These are phyloP conservation scores for Aspergillus floridensis DNA, from an alignment of 2,329 filamentous ascomycete species.

Conservation along the genomic window DNA sequence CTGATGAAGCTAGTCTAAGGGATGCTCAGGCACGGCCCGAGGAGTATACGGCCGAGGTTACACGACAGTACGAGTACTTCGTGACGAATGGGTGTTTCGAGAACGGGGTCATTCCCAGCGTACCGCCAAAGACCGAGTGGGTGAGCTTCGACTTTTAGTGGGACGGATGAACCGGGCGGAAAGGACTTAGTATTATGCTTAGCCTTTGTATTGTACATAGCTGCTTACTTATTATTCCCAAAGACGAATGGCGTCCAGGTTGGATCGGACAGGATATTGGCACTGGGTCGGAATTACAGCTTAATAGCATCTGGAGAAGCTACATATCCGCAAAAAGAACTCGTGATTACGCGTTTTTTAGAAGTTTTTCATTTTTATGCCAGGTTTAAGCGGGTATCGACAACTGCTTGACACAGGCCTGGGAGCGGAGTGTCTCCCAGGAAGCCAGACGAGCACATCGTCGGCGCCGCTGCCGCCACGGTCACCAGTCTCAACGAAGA, in stretches of 20 bases:
- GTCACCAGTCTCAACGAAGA: slow-evolving; percentile 7
- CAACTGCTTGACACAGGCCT: slow-evolving; percentile 15
- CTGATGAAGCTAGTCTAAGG: slow-evolving; percentile 46
- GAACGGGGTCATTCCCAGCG: slow-evolving; percentile 68
- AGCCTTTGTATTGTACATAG: slow-evolving; percentile 7
- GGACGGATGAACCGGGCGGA: slow-evolving; percentile 13
- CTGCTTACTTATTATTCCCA: slow-evolving; percentile 1
- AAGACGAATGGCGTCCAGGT: slow-evolving; percentile 2
- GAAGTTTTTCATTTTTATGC: slow-evolving; percentile 29
- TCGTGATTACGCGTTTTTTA: slow-evolving; percentile 27
- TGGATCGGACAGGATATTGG: not conserved
- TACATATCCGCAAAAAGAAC: not conserved
- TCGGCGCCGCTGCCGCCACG: slow-evolving; percentile 17
- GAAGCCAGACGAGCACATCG: slow-evolving; percentile 18
- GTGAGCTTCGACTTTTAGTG: slow-evolving; percentile 67
- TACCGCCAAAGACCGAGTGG: slow-evolving; percentile 76
- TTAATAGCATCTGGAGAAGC: not conserved
- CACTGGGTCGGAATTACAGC: not conserved
- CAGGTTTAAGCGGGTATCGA: slow-evolving; percentile 34
- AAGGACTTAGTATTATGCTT: no score
- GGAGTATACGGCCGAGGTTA: slow-evolving; percentile 53
- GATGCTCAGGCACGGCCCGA: slow-evolving; percentile 52
- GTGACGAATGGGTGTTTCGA: slow-evolving; percentile 65
- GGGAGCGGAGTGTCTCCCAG: slow-evolving; percentile 16
- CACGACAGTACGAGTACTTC: slow-evolving; percentile 64